A percentile compares a stretch with the other conserved stretches of the same genome.
These are phyloP conservation scores for Typha latifolia DNA, from an alignment of 176 grass and related monocot genomes.

Conservation along the genomic window DNA sequence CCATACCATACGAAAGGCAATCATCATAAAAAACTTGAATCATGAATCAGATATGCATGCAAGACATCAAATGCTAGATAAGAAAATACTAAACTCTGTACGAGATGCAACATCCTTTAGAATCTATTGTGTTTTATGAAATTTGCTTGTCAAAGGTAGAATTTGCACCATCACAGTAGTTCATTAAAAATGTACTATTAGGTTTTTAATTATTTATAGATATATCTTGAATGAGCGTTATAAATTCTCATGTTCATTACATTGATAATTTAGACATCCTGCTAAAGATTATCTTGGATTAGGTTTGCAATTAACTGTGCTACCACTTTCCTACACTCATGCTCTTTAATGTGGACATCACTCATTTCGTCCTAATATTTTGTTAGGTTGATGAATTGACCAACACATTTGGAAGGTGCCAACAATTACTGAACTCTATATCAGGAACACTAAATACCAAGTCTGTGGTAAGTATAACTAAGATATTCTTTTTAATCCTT, in stretches of 20 bases:
- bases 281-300: too few relatives aligned
- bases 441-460: constrained; percentile 4
- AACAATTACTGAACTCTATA: constrained; percentile 6
- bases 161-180: too few relatives aligned
- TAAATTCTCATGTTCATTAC: too few relatives aligned
- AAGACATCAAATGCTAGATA: too few relatives aligned
- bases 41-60: background rate
- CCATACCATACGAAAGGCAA: background rate
- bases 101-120: too few relatives aligned
- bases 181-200: too few relatives aligned
- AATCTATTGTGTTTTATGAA: too few relatives aligned
- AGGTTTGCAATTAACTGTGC: background rate
- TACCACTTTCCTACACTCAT: background rate
- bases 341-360: background rate
- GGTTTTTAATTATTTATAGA: too few relatives aligned
- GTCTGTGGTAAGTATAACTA: constrained; percentile 3
- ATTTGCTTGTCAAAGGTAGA: too few relatives aligned
- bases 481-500: background rate
- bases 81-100: too few relatives aligned
- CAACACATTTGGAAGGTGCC: background rate
- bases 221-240: too few relatives aligned
- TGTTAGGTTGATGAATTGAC: constrained; percentile 1
- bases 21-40: background rate
- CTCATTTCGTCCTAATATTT: background rate
- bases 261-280: too few relatives aligned